phyloP scores from a whole-genome alignment of 768 basidiomycete genomes.

The Psilocybe cubensis region DNA sequence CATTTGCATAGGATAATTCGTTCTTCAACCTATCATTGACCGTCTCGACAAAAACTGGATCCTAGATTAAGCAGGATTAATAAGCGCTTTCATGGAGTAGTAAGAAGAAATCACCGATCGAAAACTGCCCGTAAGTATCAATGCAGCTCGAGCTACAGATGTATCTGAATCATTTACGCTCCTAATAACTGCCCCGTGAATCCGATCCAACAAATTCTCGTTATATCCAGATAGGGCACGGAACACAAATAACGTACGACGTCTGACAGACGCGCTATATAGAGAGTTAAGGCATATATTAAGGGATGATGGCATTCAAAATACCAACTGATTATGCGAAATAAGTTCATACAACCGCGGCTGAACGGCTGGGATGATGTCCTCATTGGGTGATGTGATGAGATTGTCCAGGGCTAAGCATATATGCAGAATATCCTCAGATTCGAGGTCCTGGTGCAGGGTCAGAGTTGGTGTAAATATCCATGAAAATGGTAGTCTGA shows the following conservation, averaged over 20 bases:
- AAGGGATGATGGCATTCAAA: slow-evolving; percentile 7
- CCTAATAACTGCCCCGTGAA: slow-evolving; percentile 40
- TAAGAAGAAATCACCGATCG: slow-evolving; percentile 21
- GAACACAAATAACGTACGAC: slow-evolving; percentile 64
- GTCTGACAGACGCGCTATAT: slow-evolving; percentile 58
- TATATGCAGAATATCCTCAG: slow-evolving; percentile 53
- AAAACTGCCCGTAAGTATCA: slow-evolving; percentile 33
- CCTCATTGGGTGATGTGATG: slow-evolving; percentile 60
- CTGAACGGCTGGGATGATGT: slow-evolving; percentile 79
- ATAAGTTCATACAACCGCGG: slow-evolving; percentile 65
- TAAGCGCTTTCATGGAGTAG: neutral
- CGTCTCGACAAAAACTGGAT: slow-evolving; percentile 4
- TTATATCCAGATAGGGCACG: slow-evolving; percentile 53
- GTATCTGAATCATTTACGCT: slow-evolving; percentile 48
- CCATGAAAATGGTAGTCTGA: slow-evolving; percentile 22
- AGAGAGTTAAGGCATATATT: slow-evolving; percentile 18
- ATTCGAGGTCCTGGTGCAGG: slow-evolving; percentile 69
- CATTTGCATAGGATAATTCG: slow-evolving; percentile 12
- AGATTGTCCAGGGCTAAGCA: slow-evolving; percentile 76
- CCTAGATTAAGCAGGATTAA: slow-evolving; percentile 11
- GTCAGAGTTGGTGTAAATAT: slow-evolving; percentile 1
- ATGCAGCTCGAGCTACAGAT: slow-evolving; percentile 49
- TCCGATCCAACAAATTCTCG: slow-evolving; percentile 45
- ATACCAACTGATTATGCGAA: slow-evolving; percentile 67
- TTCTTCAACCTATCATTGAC: slow-evolving; percentile 20